These are phyloP conservation scores for Acacia pycnantha DNA, from an alignment of 331 rosid genomes.

Conservation along the genomic window DNA sequence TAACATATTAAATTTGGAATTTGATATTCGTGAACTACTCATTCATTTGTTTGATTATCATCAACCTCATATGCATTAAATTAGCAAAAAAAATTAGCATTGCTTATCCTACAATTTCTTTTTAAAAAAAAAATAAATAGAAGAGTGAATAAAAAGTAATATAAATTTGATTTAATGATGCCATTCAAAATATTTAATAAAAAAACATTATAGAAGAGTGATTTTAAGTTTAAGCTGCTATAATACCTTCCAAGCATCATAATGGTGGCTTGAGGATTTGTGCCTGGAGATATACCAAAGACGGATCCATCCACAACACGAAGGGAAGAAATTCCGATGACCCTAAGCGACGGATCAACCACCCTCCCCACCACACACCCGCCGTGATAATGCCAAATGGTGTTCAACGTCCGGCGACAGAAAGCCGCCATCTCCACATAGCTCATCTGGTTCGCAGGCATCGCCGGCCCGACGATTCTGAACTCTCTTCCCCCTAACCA, in stretches of 20 bases:
- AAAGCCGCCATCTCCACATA: slow-evolving; percentile 60
- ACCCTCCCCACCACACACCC: slow-evolving; percentile 87
- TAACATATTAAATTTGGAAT: too few species aligned
- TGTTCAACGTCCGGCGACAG: slow-evolving; percentile 69
- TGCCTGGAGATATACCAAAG: slow-evolving; percentile 77
- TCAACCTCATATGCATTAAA: too few species aligned
- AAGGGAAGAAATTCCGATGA: slow-evolving; percentile 56
- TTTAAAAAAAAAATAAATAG: too few species aligned
- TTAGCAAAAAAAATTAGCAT: too few species aligned
- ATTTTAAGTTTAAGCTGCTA: too few species aligned
- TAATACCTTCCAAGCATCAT: slow-evolving; percentile 71
- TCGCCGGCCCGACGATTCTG: slow-evolving; percentile 65
- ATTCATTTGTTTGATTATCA: too few species aligned
- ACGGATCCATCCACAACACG: slow-evolving; percentile 88
- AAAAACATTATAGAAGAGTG: not conserved
- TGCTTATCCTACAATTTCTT: too few species aligned
- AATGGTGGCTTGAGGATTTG: slow-evolving; percentile 92
- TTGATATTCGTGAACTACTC: too few species aligned
- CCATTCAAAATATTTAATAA: not conserved
- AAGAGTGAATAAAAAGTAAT: too few species aligned
- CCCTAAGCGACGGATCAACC: slow-evolving; percentile 56
- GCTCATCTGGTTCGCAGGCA: slow-evolving; percentile 46
- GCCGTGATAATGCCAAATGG: slow-evolving; percentile 97
- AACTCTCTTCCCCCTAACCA: slow-evolving; percentile 55
- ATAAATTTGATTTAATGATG: too few species aligned